Evolutionary conservation across 2,329 filamentous ascomycete genomes (phyloP).

Genomic region (Aureobasidium melanogenum): DNA sequence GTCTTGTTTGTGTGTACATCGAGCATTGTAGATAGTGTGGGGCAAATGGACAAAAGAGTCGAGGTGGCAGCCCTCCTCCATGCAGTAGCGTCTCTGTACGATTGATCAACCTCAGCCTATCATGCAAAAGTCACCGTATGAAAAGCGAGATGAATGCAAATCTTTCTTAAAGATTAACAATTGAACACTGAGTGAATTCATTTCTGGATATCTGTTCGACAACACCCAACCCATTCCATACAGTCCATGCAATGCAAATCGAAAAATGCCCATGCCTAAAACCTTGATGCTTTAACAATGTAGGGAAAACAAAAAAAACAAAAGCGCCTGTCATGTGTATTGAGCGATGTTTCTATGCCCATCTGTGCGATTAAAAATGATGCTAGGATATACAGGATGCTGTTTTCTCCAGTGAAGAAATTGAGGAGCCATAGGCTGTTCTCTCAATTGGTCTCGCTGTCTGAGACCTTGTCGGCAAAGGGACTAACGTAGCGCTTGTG

Average conservation of each 20-base stretch:
- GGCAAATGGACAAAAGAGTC: too few relatives aligned
- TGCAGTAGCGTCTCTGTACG: background rate
- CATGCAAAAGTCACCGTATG: background rate
- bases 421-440: background rate
- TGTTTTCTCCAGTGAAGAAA: conserved; percentile 2
- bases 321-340: background rate
- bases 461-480: conserved; percentile 2
- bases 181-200: background rate
- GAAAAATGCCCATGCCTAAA: background rate
- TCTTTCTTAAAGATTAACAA: background rate
- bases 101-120: background rate
- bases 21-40: background rate
- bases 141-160: background rate
- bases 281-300: background rate
- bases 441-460: conserved; percentile 2
- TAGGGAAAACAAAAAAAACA: background rate
- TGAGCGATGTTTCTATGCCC: background rate
- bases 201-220: background rate
- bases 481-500: conserved; percentile 8
- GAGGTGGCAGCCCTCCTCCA: too few relatives aligned
- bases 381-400: background rate
- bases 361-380: background rate
- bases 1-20: background rate
- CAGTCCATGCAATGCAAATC: background rate
- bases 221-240: background rate